A percentile compares a stretch with the other conserved stretches of the same genome.
phyloP scores from a whole-genome alignment of 1,139 yeast genomes.

The Pichia sp. region DNA sequence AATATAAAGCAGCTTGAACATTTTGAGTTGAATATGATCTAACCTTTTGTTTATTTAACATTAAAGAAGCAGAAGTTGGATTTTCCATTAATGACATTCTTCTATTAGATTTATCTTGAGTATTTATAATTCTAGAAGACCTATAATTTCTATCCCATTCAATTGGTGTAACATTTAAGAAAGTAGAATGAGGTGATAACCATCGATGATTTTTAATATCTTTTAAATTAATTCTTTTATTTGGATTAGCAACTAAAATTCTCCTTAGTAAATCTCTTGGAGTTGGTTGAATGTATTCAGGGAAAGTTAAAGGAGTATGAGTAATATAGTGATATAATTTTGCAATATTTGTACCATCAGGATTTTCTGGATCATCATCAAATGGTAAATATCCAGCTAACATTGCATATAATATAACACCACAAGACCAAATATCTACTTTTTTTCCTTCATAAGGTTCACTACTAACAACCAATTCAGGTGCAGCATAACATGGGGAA shows the following conservation, averaged over 20 bases:
- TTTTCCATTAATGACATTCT: constrained; percentile 38
- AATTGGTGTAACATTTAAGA: constrained; percentile 74
- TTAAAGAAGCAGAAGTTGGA: constrained; percentile 31
- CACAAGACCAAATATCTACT: constrained; percentile 96
- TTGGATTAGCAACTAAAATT: constrained; percentile 84
- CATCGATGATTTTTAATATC: constrained; percentile 80
- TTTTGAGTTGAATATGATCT: constrained; percentile 43
- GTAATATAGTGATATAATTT: constrained; percentile 89
- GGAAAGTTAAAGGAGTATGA: constrained; percentile 85
- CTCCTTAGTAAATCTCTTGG: constrained; percentile 87
- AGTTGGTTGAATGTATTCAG: constrained; percentile 86
- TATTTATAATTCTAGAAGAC: constrained; percentile 25
- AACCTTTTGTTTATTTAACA: constrained; percentile 32
- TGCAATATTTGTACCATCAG: constrained; percentile 92
- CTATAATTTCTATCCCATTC: constrained; percentile 76
- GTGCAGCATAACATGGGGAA: constrained; percentile 98
- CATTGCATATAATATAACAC: constrained; percentile 94
- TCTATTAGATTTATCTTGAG: constrained; percentile 29
- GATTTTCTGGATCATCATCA: constrained; percentile 96
- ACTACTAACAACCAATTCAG: constrained; percentile 86
- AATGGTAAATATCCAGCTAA: constrained; percentile 95
- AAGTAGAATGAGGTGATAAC: constrained; percentile 75
- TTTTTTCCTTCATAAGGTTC: constrained; percentile 88
- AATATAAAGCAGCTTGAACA: constrained; percentile 35
- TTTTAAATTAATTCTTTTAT: constrained; percentile 59